These are phyloP conservation scores for Silene coronaria DNA, from an alignment of 179 eudicot genomes.

Conservation along the genomic window DNA sequence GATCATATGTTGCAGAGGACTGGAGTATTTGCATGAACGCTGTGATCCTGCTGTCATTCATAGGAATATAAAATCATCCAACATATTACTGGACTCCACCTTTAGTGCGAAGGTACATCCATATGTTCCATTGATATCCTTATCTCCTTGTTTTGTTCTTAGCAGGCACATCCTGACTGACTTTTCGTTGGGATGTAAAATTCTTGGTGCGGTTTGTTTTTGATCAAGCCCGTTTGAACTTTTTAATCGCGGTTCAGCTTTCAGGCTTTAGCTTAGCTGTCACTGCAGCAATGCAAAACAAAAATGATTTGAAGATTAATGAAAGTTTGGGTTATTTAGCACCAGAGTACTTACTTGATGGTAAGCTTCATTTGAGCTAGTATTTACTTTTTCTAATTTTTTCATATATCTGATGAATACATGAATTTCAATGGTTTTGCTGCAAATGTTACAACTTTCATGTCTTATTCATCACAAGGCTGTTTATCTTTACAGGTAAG, in stretches of 20 bases:
- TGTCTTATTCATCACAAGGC: not conserved
- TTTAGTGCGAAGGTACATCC: slow-evolving; percentile 76
- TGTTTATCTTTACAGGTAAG: slow-evolving; percentile 40
- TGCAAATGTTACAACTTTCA: not conserved
- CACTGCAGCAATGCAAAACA: slow-evolving; percentile 41
- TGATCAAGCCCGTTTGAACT: not conserved
- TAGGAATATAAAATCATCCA: slow-evolving; percentile 74
- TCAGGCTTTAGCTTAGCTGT: slow-evolving; percentile 71
- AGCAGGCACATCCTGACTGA: not conserved
- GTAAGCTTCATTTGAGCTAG: slow-evolving; percentile 30
- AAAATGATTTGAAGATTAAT: slow-evolving; percentile 49
- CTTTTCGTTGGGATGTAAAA: not conserved
- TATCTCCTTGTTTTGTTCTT: not conserved
- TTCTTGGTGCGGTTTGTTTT: not conserved
- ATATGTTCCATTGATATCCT: not conserved
- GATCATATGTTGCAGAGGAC: slow-evolving; percentile 44
- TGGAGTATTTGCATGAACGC: slow-evolving; percentile 80
- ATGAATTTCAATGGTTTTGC: not conserved
- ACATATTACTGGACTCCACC: slow-evolving; percentile 67
- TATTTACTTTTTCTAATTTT: not conserved
- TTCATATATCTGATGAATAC: not conserved
- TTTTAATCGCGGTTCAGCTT: slow-evolving; percentile 39
- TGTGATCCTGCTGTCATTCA: slow-evolving; percentile 78
- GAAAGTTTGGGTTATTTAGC: slow-evolving; percentile 71
- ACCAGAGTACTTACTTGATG: slow-evolving; percentile 79